These are phyloP conservation scores for Ophiostoma piceae DNA, from an alignment of 2,329 filamentous ascomycete genomes.

Conservation along the genomic window DNA sequence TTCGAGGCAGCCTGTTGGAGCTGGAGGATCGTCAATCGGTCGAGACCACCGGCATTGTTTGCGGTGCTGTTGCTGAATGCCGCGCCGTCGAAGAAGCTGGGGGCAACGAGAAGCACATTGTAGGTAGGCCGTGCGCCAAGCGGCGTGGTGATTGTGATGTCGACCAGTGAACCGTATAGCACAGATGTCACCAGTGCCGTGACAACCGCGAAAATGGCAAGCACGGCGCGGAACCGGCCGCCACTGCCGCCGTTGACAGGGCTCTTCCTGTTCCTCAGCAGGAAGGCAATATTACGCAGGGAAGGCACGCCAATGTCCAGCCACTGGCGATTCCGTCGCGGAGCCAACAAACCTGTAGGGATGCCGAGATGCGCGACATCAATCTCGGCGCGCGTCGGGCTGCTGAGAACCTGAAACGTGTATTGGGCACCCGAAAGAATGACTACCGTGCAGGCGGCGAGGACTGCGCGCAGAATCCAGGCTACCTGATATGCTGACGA, in stretches of 20 bases:
- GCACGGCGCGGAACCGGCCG: constrained; percentile 33
- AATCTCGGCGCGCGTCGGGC: constrained; percentile 48
- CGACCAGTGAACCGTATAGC: constrained; percentile 29
- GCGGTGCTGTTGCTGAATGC: constrained; percentile 36
- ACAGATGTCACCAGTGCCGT: constrained; percentile 16
- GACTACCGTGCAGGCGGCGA: constrained; percentile 42
- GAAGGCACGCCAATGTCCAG: constrained; percentile 52
- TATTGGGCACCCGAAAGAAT: constrained; percentile 49
- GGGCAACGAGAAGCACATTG: constrained; percentile 36
- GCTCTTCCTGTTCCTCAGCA: constrained; percentile 37
- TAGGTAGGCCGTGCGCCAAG: constrained; percentile 25
- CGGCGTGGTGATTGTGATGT: not conserved
- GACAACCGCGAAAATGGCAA: not conserved
- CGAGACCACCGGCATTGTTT: constrained; percentile 36
- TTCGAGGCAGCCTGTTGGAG: constrained; percentile 35
- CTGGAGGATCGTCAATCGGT: constrained; percentile 34
- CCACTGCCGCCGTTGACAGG: not conserved
- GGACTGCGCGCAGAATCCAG: constrained; percentile 41
- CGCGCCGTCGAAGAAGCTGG: constrained; percentile 36
- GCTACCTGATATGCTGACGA: constrained; percentile 35
- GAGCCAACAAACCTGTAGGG: not conserved
- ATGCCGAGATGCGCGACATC: constrained; percentile 40
- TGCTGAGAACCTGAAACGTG: constrained; percentile 49
- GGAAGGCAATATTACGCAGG: constrained; percentile 44
- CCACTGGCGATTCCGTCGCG: constrained; percentile 38